Evolutionary conservation across 345 rosid species (phyloP).

Genomic region (Syzygium oleosum): DNA sequence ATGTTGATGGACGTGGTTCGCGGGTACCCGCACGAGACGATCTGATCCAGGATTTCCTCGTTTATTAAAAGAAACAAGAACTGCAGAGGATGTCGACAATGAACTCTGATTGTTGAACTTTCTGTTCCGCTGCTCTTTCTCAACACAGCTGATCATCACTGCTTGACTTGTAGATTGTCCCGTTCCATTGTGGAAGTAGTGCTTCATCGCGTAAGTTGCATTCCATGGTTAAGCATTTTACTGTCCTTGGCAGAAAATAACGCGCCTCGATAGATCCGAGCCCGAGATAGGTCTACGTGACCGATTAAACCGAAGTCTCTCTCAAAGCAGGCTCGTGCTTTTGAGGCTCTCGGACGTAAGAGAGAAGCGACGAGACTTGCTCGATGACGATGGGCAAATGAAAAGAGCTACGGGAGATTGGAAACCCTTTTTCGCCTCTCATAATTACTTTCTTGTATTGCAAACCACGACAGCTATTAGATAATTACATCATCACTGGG

Average conservation of each 20-base stretch:
- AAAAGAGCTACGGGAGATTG: background rate
- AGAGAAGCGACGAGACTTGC: background rate
- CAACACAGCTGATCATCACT: background rate
- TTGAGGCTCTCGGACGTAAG: background rate
- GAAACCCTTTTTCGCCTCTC: background rate
- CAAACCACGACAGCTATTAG: background rate
- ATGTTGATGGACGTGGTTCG: background rate
- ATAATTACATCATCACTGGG: background rate
- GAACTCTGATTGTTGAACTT: background rate
- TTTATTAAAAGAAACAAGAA: background rate
- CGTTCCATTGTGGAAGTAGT: background rate
- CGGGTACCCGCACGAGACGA: accelerated
- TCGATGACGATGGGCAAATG: accelerated
- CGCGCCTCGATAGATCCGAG: background rate
- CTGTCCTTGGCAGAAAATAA: background rate
- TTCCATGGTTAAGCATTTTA: background rate
- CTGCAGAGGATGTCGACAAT: background rate
- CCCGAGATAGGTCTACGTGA: background rate
- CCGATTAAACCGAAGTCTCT: background rate
- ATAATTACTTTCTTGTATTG: background rate
- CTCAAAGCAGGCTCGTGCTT: background rate
- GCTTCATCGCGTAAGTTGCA: background rate
- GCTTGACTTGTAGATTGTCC: background rate
- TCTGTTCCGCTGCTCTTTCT: background rate
- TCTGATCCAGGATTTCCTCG: background rate